Evolutionary conservation across 139 green algal genomes (phyloP).

Genomic region (Tetradesmus obliquus): DNA sequence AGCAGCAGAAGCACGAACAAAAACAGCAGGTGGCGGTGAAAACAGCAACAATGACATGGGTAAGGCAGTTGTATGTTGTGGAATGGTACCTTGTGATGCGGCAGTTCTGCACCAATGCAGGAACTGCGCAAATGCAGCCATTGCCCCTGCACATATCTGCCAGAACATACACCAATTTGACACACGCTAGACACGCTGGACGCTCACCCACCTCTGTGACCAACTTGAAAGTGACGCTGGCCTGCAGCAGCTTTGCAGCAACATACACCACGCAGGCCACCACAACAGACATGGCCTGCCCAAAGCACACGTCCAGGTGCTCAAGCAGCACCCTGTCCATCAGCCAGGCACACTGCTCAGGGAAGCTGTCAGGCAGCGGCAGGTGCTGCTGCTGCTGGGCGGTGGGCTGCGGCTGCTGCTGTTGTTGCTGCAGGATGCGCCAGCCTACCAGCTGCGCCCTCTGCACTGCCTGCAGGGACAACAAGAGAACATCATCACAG

Average conservation of each 20-base stretch:
- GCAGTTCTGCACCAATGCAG: neutral
- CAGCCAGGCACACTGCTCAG: constrained; percentile 38
- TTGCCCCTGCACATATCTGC: no score
- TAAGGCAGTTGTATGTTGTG: no score
- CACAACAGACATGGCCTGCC: constrained; percentile 12
- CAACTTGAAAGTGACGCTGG: neutral
- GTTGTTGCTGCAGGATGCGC: constrained; percentile 15
- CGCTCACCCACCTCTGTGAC: neutral
- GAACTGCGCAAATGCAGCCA: no score
- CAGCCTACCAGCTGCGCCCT: constrained; percentile 17
- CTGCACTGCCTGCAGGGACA: neutral
- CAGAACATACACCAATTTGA: no score
- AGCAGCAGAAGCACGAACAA: neutral
- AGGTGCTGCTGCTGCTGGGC: neutral
- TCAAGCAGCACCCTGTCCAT: constrained; percentile 20
- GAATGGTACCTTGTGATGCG: neutral
- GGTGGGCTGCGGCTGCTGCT: neutral
- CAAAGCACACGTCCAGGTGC: constrained; percentile 21
- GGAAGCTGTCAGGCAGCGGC: neutral
- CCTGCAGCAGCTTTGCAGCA: constrained; percentile 1
- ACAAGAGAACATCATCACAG: neutral
- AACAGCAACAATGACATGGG: no score
- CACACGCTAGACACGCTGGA: neutral
- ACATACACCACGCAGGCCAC: constrained; percentile 20
- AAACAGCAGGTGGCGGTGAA: no score